phyloP scores from a whole-genome alignment of 2,329 filamentous ascomycete species.

The Ramichloridium luteum region DNA sequence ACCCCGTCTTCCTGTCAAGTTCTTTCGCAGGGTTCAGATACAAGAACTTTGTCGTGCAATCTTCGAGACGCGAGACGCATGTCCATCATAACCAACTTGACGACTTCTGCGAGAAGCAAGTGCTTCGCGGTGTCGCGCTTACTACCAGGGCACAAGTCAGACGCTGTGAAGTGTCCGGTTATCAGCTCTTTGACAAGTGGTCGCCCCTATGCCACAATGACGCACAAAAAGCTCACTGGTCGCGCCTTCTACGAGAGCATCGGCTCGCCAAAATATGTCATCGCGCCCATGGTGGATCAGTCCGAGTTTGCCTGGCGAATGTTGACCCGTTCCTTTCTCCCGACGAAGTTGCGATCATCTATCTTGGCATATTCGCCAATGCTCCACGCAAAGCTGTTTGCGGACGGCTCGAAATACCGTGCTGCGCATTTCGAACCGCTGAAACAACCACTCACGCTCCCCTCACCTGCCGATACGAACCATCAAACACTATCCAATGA shows the following conservation, averaged over 20 bases:
- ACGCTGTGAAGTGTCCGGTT: too few species aligned
- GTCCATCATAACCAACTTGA: too few species aligned
- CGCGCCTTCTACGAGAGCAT: slow-evolving; percentile 91
- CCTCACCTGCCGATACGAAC: slow-evolving; percentile 12
- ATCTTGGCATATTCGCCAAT: slow-evolving; percentile 90
- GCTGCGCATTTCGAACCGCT: slow-evolving; percentile 67
- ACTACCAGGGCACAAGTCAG: too few species aligned
- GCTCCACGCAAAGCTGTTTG: slow-evolving; percentile 85
- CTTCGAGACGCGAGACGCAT: too few species aligned
- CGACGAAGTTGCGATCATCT: slow-evolving; percentile 44
- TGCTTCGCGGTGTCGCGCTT: too few species aligned
- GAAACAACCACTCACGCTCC: slow-evolving; percentile 19
- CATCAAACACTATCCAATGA: slow-evolving; percentile 13
- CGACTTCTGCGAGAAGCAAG: too few species aligned
- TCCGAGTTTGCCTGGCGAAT: slow-evolving; percentile 98
- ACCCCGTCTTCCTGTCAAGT: too few species aligned
- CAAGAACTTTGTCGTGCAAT: too few species aligned
- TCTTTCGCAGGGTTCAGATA: too few species aligned
- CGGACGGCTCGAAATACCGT: slow-evolving; percentile 63
- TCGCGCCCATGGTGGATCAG: slow-evolving; percentile 97
- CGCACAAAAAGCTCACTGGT: slow-evolving; percentile 37
- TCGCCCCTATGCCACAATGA: too few species aligned
- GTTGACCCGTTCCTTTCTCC: slow-evolving; percentile 84
- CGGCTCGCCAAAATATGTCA: slow-evolving; percentile 76
- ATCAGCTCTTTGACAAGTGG: too few species aligned